Base-by-base conservation (phyloP, 1,284 basidiomycete species). In the Peniophora sp. region DNA sequence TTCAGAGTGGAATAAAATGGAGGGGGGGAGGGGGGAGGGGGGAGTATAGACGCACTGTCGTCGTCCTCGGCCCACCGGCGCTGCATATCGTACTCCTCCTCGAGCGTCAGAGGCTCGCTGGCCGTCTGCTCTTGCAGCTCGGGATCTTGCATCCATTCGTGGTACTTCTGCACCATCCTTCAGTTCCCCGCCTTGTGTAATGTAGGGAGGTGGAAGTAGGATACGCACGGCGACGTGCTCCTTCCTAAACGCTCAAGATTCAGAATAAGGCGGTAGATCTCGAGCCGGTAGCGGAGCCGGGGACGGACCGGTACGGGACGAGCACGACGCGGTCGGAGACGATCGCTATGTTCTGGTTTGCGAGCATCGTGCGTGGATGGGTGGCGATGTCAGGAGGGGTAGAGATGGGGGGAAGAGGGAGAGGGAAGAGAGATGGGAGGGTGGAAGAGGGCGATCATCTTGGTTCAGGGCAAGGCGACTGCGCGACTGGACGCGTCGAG, bases 31-130 rank as follows among this genome's bases (percentile, higher is more conserved):
- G 45, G 47, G 32, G 17, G 15, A 34, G 32, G 17, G 27, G 45
- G 47, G 32, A 27, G 24, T 20, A 43, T 24, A 17, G 10, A 67
- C 81, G 54, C 51, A 86, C 87, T 97, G 66, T 98, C 94, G 49
- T 85, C 78, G 63, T 97, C 95, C 2, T 76, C 62, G 57, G 84
- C 85, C 95, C 95, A 97, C 62, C 86, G 89, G 92, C 92, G 73
- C 66, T 97, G 94, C 94, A 98, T 97, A 18, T 87, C 86, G 56
- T 87, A 86, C 62, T 97, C 96, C 62, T 96, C 82, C 49, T 89
- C 84, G 10, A 94, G 69, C 0, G 76, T 80, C 36, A 98, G 73
- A 5, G 85, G 84, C 60, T 97, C 93, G 51, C 89, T 93, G 1
- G 94, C 93, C 0, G 93, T 98, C 32, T 87, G 73, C 55, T 83